Base-by-base conservation (phyloP, 306 rosid genomes). In the Glycine tomentella region DNA sequence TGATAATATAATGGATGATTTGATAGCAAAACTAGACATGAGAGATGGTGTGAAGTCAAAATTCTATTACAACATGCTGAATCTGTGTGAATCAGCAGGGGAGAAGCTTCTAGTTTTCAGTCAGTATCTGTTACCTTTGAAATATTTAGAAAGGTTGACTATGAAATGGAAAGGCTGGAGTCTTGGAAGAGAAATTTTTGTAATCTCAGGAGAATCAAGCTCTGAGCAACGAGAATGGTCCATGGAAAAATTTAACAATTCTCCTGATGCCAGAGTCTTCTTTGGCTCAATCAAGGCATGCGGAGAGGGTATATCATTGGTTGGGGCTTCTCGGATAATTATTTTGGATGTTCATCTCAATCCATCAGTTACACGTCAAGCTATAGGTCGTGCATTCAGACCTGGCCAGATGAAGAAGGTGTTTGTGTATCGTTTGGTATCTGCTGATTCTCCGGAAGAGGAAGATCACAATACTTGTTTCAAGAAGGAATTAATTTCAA, bases 241-340 rank as follows among this genome's bases (percentile, higher is more conserved):
- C 7, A 91, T 93, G 99, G 92, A 95, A 14, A 90, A 59, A n/a
- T 93, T 95, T 59, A 95, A 93, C 80, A 90, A 83, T 64, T 89
- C 98, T 1, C 80, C 93, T 8, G 85, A 87, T 57, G 98, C 99
- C 5, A 89, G 80, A 86, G 88, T 95, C 45, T 93, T 95, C 84
- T 93, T 95, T 84, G 99, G 99, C 78, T 95, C 99, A 3, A 95
- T 95, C 65, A 95, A 95, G 88, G 99, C 99, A 2, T 95, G 99
- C 53, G 99, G 99, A 31, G 99, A 95, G 84, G 99, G 99, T 9
- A 95, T 95, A 59, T 95, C 99, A 14, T 74, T 93, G 80, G 98
- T 95, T 63, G 99, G 99, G 58, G 99, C 99, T 33, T 95, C 99
- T 8, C 95, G 97, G 16, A 74, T 95, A 17, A 79, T 95, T 12